Evolutionary conservation across 305 asterid genomes (phyloP).

Genomic region (Solanum hybrid): DNA sequence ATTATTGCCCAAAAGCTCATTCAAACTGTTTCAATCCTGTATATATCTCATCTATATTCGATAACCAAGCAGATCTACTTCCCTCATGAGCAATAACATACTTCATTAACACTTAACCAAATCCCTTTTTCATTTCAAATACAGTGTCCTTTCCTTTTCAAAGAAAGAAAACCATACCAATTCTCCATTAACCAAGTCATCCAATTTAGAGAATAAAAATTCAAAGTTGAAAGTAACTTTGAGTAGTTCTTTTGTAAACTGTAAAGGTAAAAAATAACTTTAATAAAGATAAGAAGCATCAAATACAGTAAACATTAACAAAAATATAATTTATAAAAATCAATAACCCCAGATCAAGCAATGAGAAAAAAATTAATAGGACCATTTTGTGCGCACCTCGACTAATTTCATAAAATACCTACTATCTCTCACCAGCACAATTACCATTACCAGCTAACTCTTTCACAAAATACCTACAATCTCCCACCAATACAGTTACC

Average conservation of each 20-base stretch:
- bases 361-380: neutral
- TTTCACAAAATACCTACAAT: neutral
- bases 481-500: neutral
- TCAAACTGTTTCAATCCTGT: neutral
- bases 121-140: neutral
- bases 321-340: neutral
- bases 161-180: neutral
- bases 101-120: neutral
- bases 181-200: neutral
- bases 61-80: neutral
- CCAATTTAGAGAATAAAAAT: neutral
- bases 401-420: neutral
- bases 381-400: neutral
- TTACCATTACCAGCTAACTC: neutral
- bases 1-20: neutral
- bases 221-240: neutral
- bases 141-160: neutral
- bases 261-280: neutral
- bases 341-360: neutral
- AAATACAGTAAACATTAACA: neutral
- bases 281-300: neutral
- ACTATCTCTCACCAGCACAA: neutral
- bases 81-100: neutral
- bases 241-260: neutral
- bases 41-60: neutral